These are phyloP conservation scores for Arctostaphylos glauca DNA, from an alignment of 148 eudicot genomes.

Conservation along the genomic window DNA sequence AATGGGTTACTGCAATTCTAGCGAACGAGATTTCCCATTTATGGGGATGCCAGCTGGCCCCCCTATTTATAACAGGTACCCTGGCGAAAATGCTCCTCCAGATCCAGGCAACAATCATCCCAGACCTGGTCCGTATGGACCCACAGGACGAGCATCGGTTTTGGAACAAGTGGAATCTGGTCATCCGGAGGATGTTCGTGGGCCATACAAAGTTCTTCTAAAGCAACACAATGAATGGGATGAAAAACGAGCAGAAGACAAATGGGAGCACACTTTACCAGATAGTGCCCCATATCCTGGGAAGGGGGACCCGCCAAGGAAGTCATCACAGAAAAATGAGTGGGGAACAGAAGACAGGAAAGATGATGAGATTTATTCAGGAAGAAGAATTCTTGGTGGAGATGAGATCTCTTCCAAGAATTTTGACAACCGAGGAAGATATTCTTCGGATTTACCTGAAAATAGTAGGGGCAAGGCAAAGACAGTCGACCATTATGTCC, in stretches of 20 bases:
- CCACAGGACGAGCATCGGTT: constrained; percentile 25
- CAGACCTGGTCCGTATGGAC: constrained; percentile 42
- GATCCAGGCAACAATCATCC: constrained; percentile 53
- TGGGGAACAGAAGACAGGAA: constrained; percentile 50
- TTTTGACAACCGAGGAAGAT: constrained; percentile 20
- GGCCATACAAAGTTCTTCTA: constrained; percentile 42
- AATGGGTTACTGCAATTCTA: constrained; percentile 66
- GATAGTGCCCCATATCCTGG: constrained; percentile 30
- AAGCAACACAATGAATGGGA: constrained; percentile 52
- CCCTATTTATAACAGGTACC: constrained; percentile 54
- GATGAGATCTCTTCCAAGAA: constrained; percentile 28
- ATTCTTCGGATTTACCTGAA: constrained; percentile 29
- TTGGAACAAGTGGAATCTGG: constrained; percentile 48
- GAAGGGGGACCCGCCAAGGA: constrained; percentile 37
- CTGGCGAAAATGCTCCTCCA: constrained; percentile 45
- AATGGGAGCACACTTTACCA: constrained; percentile 36
- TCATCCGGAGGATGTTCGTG: constrained; percentile 47
- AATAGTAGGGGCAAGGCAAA: constrained; percentile 23
- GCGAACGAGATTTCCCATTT: constrained; percentile 70
- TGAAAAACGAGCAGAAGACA: constrained; percentile 44
- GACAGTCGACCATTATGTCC: constrained; percentile 27
- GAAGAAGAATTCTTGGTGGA: constrained; percentile 24
- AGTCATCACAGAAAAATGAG: constrained; percentile 37
- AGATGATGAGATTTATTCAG: constrained; percentile 36
- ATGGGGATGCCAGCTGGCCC: constrained; percentile 76